Conservation (phyloP, 2,329 filamentous ascomycete species). For the Pseudogymnoascus sp. region DNA sequence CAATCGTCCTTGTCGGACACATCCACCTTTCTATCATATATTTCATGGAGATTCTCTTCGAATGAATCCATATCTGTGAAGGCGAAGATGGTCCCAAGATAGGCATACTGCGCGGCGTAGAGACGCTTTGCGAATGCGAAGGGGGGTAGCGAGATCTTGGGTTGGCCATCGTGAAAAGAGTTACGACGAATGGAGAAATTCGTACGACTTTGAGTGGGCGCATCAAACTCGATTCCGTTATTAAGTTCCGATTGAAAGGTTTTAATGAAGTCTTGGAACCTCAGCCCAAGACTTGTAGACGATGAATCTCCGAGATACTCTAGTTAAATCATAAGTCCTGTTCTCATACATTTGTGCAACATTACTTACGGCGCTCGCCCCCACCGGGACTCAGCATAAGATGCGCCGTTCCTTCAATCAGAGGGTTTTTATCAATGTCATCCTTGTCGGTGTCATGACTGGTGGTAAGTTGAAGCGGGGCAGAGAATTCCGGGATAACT, state of each 20-base stretch:
- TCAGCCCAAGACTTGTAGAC: conserved; percentile 19
- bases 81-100: conserved; percentile 50
- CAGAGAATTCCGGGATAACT: not conserved
- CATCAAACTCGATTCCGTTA: conserved; percentile 9
- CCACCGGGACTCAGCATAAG: conserved; percentile 9
- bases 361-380: conserved; percentile 10
- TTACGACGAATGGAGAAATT: conserved; percentile 6
- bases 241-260: conserved; percentile 10
- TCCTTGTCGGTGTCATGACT: conserved; percentile 1
- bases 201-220: conserved; percentile 7
- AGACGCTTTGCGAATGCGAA: conserved; percentile 42
- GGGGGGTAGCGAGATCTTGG: conserved; percentile 33
- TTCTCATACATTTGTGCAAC: not conserved
- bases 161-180: not conserved
- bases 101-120: conserved; percentile 45
- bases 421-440: conserved; percentile 13
- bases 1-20: conserved; percentile 38
- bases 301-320: conserved; percentile 24
- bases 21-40: conserved; percentile 37
- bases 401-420: conserved; percentile 11
- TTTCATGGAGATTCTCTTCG: conserved; percentile 35
- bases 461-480: not conserved
- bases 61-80: conserved; percentile 41
- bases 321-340: conserved; percentile 7
- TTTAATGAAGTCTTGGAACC: conserved; percentile 21